Evolutionary conservation across 2,329 filamentous ascomycete species (phyloP).

Genomic region (Myriosclerotinia duriaeana): DNA sequence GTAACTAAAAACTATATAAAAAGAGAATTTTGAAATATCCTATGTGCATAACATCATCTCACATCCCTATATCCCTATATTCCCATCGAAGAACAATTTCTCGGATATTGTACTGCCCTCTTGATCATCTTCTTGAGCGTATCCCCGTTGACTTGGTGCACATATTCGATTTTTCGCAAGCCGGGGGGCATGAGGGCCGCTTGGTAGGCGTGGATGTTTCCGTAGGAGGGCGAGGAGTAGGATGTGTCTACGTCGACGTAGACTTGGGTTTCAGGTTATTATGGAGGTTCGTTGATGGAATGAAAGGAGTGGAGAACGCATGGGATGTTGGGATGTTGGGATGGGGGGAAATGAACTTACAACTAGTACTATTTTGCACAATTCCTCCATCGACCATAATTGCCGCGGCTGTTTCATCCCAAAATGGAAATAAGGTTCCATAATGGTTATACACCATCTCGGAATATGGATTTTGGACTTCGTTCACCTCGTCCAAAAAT

Average conservation of each 20-base stretch:
- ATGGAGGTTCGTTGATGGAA: neutral
- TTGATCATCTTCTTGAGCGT: conserved; percentile 43
- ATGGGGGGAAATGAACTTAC: conserved; percentile 32
- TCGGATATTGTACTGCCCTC: conserved; percentile 39
- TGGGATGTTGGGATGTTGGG: no score
- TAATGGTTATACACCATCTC: conserved; percentile 44
- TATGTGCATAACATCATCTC: no score
- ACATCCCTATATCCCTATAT: neutral
- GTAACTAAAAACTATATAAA: no score
- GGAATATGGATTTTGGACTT: conserved; percentile 44
- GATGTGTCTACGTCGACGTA: conserved; percentile 47
- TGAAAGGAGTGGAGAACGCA: no score
- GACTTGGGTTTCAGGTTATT: conserved; percentile 31
- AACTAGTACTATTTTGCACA: conserved; percentile 43
- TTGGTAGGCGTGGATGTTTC: conserved; percentile 48
- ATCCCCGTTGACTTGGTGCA: conserved; percentile 43
- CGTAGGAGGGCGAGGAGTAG: conserved; percentile 45
- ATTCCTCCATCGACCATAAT: conserved; percentile 45
- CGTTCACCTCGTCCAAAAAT: conserved; percentile 44
- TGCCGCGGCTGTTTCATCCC: conserved; percentile 49
- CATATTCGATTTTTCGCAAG: conserved; percentile 45
- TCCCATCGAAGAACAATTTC: conserved; percentile 17
- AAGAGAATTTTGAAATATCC: no score
- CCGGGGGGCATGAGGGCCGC: conserved; percentile 43
- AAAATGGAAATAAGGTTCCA: conserved; percentile 45